Base-by-base conservation (phyloP, 106 monocot species). In the Apostasia shenzhenica region DNA sequence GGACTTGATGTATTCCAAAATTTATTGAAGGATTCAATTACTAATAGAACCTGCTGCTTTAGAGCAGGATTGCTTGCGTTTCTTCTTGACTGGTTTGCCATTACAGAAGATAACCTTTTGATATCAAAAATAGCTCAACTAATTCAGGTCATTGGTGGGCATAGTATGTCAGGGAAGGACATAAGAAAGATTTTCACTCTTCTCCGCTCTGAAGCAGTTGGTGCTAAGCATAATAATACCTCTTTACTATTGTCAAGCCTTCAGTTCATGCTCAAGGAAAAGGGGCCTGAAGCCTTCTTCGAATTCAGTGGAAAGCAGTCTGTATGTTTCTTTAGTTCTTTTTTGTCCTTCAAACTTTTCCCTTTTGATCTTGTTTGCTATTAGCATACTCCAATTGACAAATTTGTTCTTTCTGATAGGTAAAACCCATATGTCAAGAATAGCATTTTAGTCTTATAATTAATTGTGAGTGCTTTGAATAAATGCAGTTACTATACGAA, bases 1-100 rank as follows among this genome's bases (percentile, higher is more conserved):
- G 99, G 99, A 48, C 85, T 99, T 66, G 83, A 83, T 78, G 73
- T 90, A 57, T 76, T 99, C 63, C 83, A 78, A 64, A 72, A 59
- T 65, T 70, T 99, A 67, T 67, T 93, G 26, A 90, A 87, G 39
- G 99, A 93, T 59, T 93, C 92, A 46, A 87, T 99, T 9, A 67
- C 72, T 26, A 99, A 99, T 63, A 68, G 90, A 75, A 84, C 77
- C 43, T 90, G 83, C 58, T 93, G 92, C 67, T 92, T 58, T 78
- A 84, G 72, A 69, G 82, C 87, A 64, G 99, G 99, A 62, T 69
- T 85, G 46, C 87, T 93, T 70, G 85, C 79, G 78, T 83, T 93
- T 81, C 87, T 99, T 79, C 90, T 99, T 61, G 99, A 99, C 78
- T 99, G 99, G 99, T 93, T 99, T 80, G 52, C 72, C 49, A 54